Evolutionary conservation across 768 basidiomycete species (phyloP).

Genomic region (Boletus rufocinnamomeus): DNA sequence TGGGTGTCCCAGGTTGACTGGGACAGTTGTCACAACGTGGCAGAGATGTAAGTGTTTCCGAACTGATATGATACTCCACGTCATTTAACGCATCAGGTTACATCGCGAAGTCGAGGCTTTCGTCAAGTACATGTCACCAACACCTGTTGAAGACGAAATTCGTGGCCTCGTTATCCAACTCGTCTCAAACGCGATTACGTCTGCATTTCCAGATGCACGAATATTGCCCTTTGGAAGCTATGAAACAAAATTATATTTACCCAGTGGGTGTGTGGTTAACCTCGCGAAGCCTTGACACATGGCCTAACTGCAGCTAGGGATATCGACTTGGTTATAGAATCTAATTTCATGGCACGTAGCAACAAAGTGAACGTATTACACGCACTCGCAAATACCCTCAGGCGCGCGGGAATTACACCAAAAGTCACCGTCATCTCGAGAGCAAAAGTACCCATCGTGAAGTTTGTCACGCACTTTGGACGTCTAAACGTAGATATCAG

Average conservation of each 20-base stretch:
- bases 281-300: background rate
- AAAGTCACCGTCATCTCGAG: conserved; percentile 87
- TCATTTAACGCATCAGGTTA: conserved; percentile 51
- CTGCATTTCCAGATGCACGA: conserved; percentile 74
- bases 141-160: conserved; percentile 81
- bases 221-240: conserved; percentile 91
- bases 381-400: conserved; percentile 75
- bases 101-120: conserved; percentile 87
- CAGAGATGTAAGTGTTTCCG: conserved; percentile 68
- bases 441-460: conserved; percentile 96
- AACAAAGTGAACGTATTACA: conserved; percentile 72
- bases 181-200: conserved; percentile 64
- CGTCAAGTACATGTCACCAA: conserved; percentile 84
- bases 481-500: conserved; percentile 91
- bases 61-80: conserved; percentile 1
- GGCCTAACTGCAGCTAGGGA: conserved; percentile 56
- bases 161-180: conserved; percentile 70
- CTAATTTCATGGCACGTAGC: conserved; percentile 68
- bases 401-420: conserved; percentile 70
- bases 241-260: conserved; percentile 91
- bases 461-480: conserved; percentile 83
- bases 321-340: conserved; percentile 93
- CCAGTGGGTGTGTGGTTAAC: conserved; percentile 68
- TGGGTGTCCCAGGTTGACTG: conserved; percentile 76
- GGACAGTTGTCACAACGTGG: conserved; percentile 72